Percentiles rank a stretch among this genome's conserved stretches.
Evolutionary conservation across 2,329 filamentous ascomycete species (phyloP).

Genomic region (Periconia sp.): DNA sequence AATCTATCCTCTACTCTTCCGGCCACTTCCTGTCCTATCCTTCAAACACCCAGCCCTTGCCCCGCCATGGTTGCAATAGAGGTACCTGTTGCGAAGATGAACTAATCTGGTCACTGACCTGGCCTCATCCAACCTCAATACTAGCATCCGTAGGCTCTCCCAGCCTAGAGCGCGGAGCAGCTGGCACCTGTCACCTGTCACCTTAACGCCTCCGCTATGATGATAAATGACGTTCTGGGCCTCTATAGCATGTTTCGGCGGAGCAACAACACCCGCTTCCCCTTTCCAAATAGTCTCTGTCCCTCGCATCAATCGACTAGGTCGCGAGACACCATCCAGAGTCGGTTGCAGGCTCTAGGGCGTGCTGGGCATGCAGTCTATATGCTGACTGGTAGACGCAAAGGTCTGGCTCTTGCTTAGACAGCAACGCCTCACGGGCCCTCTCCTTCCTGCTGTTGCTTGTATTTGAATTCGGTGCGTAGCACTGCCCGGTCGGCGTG

Average conservation of each 20-base stretch:
- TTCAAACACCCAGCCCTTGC: no score
- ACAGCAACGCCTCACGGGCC: constrained; percentile 7
- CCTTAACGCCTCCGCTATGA: background rate
- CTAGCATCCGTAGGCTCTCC: no score
- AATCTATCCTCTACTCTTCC: background rate
- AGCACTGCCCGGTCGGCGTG: constrained; percentile 69
- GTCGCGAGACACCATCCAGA: background rate
- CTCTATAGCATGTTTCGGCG: background rate
- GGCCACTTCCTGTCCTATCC: background rate
- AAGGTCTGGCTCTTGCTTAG: no score
- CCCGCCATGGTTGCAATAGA: no score
- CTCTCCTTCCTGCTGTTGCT: constrained; percentile 58
- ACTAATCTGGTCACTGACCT: no score
- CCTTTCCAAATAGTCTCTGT: constrained; percentile 3
- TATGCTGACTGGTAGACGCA: no score
- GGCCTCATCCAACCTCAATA: no score
- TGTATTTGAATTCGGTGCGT: constrained; percentile 65
- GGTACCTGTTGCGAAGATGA: no score
- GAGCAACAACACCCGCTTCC: background rate
- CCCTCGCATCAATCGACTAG: background rate
- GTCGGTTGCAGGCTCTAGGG: no score
- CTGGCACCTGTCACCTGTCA: constrained; percentile 1
- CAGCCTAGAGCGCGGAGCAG: no score
- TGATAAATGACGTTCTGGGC: constrained; percentile 3
- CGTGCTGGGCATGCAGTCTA: no score